Conservation (phyloP, 2,329 filamentous ascomycete genomes). For the Xylogone sp. region DNA sequence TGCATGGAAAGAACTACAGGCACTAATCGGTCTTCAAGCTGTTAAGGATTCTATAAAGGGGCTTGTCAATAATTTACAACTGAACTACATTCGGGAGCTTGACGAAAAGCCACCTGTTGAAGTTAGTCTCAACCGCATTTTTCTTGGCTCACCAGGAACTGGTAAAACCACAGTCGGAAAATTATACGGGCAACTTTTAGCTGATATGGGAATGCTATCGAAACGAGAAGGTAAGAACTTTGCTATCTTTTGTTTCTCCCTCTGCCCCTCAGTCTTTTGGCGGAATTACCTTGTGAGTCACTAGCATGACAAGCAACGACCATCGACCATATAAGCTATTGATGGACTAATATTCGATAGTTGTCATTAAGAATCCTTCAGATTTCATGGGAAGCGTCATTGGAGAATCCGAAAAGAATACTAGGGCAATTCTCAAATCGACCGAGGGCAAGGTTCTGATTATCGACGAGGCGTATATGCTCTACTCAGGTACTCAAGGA, state of each 20-base stretch:
- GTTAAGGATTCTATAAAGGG: slow-evolving; percentile 60
- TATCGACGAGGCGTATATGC: slow-evolving; percentile 52
- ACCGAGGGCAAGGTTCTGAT: slow-evolving; percentile 54
- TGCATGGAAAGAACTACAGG: slow-evolving; percentile 53
- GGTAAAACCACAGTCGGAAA: slow-evolving; percentile 72
- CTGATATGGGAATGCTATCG: slow-evolving; percentile 61
- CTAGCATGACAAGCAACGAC: too few relatives aligned
- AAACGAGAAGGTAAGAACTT: slow-evolving; percentile 69
- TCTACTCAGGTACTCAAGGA: slow-evolving; percentile 43
- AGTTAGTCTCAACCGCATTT: slow-evolving; percentile 62
- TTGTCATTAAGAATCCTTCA: slow-evolving; percentile 67
- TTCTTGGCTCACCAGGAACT: slow-evolving; percentile 66
- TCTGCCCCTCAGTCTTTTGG: too few relatives aligned
- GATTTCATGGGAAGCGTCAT: slow-evolving; percentile 66
- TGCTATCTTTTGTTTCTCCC: too few relatives aligned
- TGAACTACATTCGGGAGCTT: slow-evolving; percentile 63
- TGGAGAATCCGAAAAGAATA: slow-evolving; percentile 66
- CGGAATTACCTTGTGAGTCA: too few relatives aligned
- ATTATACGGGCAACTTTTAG: slow-evolving; percentile 63
- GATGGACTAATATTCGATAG: slow-evolving; percentile 33
- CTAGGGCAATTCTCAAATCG: slow-evolving; percentile 65
- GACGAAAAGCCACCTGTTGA: slow-evolving; percentile 53
- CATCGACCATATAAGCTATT: too few relatives aligned
- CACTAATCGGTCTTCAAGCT: slow-evolving; percentile 49
- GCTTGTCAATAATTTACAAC: slow-evolving; percentile 56